Conservation (phyloP, 129 eudicot species). For the Helichrysum umbraculigerum region DNA sequence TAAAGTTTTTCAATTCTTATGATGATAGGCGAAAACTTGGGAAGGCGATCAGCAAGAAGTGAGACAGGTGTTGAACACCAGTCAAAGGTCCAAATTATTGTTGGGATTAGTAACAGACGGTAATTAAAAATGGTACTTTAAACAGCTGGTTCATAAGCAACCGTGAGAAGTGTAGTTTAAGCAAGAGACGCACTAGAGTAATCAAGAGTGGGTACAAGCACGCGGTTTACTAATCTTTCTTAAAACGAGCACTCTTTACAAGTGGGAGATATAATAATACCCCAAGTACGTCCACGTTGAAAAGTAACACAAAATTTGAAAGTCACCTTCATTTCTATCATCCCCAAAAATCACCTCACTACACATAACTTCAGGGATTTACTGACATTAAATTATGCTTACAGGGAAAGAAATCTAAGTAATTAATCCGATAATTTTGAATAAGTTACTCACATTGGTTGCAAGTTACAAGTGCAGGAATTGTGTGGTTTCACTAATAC, state of each 20-base stretch:
- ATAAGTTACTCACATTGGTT: too few species aligned
- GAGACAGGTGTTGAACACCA: conserved; percentile 6
- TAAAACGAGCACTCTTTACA: neutral
- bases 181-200: conserved; percentile 21
- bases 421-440: neutral
- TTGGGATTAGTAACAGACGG: neutral
- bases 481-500: too few species aligned
- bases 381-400: neutral
- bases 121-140: neutral
- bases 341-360: conserved; percentile 8
- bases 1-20: neutral
- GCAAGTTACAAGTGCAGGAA: too few species aligned
- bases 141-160: conserved; percentile 13
- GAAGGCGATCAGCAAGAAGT: neutral
- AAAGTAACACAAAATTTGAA: too few species aligned
- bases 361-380: neutral
- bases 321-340: neutral
- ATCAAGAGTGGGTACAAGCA: neutral
- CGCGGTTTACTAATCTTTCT: neutral
- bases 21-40: neutral
- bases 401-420: neutral
- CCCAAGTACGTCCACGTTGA: neutral
- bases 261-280: conserved; percentile 13
- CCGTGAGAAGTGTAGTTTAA: conserved; percentile 8
- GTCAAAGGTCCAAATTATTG: neutral